A percentile compares a stretch with the other conserved stretches of the same genome.
These are phyloP conservation scores for Ceratocystis destructans DNA, from an alignment of 2,329 filamentous ascomycete genomes.

Conservation along the genomic window DNA sequence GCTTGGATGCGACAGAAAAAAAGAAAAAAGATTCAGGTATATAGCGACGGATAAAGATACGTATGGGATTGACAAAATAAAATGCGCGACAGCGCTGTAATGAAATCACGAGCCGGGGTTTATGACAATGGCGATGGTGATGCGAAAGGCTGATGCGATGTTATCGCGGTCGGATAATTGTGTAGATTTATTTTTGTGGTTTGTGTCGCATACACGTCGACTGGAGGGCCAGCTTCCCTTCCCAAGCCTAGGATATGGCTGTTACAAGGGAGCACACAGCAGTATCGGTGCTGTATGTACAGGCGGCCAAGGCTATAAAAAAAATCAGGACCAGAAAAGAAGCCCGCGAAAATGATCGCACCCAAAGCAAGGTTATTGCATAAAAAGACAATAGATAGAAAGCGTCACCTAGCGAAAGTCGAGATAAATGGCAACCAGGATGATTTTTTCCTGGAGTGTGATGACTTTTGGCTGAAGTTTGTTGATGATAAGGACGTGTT, in stretches of 20 bases:
- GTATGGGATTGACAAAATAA: not conserved
- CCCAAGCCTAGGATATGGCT: not conserved
- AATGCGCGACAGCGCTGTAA: not conserved
- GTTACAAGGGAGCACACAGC: not conserved
- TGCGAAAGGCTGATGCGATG: not conserved
- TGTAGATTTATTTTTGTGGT: not conserved
- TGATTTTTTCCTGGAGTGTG: not conserved
- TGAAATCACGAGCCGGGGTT: not conserved
- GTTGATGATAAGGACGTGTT: constrained; percentile 5
- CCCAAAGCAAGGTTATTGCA: not conserved
- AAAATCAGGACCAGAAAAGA: not conserved
- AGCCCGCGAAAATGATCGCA: not conserved
- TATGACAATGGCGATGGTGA: too few species aligned
- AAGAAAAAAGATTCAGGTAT: not conserved
- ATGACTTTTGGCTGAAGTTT: constrained; percentile 7
- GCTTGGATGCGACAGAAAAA: constrained; percentile 11
- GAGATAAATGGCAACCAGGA: constrained; percentile 1
- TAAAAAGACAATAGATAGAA: not conserved
- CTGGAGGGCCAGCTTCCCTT: not conserved
- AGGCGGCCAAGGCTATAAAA: constrained; percentile 8
- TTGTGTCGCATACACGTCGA: constrained; percentile 14
- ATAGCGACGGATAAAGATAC: not conserved
- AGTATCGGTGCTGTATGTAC: not conserved
- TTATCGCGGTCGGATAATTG: not conserved
- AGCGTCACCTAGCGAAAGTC: not conserved